Conservation (phyloP, 306 rosid species). For the Fagus sylvatica region DNA sequence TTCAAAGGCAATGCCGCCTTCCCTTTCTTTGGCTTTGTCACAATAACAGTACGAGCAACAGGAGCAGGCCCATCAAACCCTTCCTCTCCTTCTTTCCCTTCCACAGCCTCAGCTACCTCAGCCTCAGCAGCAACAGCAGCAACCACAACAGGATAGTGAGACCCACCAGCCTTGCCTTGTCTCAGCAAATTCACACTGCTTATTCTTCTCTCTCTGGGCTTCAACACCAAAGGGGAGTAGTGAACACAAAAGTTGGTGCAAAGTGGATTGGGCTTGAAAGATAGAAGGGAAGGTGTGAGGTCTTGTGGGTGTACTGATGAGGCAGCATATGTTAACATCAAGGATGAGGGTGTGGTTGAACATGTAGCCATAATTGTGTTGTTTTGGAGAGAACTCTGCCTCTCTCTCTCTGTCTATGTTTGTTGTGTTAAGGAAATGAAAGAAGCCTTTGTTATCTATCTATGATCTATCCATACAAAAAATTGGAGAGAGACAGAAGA, state of each 20-base stretch:
- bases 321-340: slow-evolving; percentile 56
- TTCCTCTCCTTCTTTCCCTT: slow-evolving; percentile 33
- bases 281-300: slow-evolving; percentile 47
- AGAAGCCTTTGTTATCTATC: not conserved
- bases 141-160: slow-evolving; percentile 26
- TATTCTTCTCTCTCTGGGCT: slow-evolving; percentile 21
- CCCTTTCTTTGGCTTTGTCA: slow-evolving; percentile 76
- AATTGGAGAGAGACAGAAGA: slow-evolving; percentile 12
- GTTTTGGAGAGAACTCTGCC: not conserved
- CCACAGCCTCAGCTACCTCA: slow-evolving; percentile 50
- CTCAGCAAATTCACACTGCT: slow-evolving; percentile 22
- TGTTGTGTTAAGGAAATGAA: not conserved
- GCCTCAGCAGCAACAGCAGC: slow-evolving; percentile 64
- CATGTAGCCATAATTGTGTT: slow-evolving; percentile 55
- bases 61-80: slow-evolving; percentile 24
- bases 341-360: slow-evolving; percentile 53
- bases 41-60: not conserved
- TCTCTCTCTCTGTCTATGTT: not conserved
- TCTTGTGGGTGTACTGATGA: slow-evolving; percentile 55
- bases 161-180: slow-evolving; percentile 25
- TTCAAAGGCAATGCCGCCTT: slow-evolving; percentile 89
- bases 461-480: slow-evolving; percentile 15
- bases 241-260: slow-evolving; percentile 38
- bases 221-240: slow-evolving; percentile 35
- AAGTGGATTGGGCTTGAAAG: slow-evolving; percentile 49